These are phyloP conservation scores for Sindora glabra DNA, from an alignment of 306 rosid genomes.

Conservation along the genomic window DNA sequence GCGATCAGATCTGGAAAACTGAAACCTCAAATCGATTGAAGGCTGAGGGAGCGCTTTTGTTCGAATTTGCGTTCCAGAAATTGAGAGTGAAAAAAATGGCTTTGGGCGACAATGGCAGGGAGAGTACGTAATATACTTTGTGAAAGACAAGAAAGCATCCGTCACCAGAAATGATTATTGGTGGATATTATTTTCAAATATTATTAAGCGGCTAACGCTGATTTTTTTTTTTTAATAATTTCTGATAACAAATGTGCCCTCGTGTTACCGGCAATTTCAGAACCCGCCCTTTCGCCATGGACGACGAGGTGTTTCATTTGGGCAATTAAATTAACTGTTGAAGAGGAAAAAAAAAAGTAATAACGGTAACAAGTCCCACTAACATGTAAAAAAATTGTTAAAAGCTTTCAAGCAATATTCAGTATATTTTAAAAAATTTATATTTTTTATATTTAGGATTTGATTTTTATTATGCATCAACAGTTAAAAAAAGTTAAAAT, in stretches of 20 bases:
- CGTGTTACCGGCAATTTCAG: neutral
- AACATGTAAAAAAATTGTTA: too few species aligned
- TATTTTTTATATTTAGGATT: too few species aligned
- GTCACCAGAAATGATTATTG: constrained; percentile 3
- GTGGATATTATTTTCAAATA: constrained; percentile 26
- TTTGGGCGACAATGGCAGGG: constrained; percentile 22
- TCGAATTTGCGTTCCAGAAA: neutral
- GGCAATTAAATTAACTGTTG: neutral
- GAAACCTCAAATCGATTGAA: constrained; percentile 30
- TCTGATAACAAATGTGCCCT: constrained; percentile 14
- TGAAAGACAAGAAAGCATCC: neutral
- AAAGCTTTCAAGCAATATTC: too few species aligned
- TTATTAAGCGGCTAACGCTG: constrained; percentile 40
- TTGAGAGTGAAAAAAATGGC: constrained; percentile 12
- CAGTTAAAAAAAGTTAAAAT: too few species aligned
- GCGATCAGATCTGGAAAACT: constrained; percentile 50
- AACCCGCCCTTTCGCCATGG: neutral
- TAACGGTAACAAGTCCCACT: too few species aligned
- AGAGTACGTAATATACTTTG: constrained; percentile 13
- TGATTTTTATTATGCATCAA: too few species aligned
- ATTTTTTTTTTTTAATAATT: neutral
- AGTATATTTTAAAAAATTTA: too few species aligned
- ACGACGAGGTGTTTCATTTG: neutral
- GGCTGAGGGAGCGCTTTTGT: constrained; percentile 2
- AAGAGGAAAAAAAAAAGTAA: neutral